Evolutionary conservation across 768 basidiomycete genomes (phyloP), one percentile per base, ranked within the genome.

Genomic region (Daedaleopsis nitida): DNA sequence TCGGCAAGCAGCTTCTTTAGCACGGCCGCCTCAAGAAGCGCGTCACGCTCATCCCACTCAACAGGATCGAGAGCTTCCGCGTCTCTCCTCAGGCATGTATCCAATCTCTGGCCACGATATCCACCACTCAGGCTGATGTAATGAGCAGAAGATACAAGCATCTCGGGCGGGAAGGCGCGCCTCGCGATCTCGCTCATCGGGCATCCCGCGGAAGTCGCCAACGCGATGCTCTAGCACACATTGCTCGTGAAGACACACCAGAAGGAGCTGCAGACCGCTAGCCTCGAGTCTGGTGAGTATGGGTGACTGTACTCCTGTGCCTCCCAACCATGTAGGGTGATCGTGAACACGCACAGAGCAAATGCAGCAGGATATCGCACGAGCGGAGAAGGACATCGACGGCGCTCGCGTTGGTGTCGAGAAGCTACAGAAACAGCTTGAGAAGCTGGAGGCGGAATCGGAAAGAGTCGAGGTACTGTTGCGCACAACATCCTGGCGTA

Each of bases 41-140:
- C 19, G 91, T 96, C 19, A 97, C 94, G 0, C 86, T 97, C 73
- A 94, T 98, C 66, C 96, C 96, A 0, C 77, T 99, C 50, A 96
- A 89, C 74, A 96, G 94, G 77, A 96, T 99, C 70, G 85, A 84
- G 55, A 81, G 86, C 1, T 83, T 80, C 66, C 82, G 73, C 43
- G 77, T 86, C 55, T 69, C 79, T 4, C 73, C 78, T 5, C 76
- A 91, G 81, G 81, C 77, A 74, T 21, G 58, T 50, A 39, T 4
- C 24, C 24, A 6, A 51, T 39, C 16, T 43, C 17, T 8, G 37
- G 24, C 34, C 27, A 10, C 1, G 45, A 12, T 52, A n/a, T 32
- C 7, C 27, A 32, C 3, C 34, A 13, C 51, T 17, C 19, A 34
- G 14, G 52, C 51, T 61, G 5, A 27, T n/a, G 11, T 5, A 2